A percentile compares a stretch with the other conserved stretches of the same genome.
Evolutionary conservation across 1,139 yeast genomes (phyloP).

Genomic region (Suhomyces wounanorum): DNA sequence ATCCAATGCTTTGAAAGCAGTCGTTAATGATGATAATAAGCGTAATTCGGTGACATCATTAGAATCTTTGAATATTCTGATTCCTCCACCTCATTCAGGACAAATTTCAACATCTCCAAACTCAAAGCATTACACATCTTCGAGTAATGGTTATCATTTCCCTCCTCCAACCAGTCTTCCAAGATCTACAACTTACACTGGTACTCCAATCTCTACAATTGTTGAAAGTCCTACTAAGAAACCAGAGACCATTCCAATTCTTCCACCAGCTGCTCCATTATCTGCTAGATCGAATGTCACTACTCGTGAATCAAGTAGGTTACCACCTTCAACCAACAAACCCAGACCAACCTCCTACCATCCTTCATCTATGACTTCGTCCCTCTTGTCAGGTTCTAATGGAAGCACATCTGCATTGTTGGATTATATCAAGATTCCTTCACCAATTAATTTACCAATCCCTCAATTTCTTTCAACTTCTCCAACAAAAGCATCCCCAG

Average conservation of each 20-base stretch:
- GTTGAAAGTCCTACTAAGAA: slow-evolving; percentile 46
- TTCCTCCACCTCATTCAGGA: slow-evolving; percentile 6
- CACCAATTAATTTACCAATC: slow-evolving; percentile 33
- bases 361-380: slow-evolving; percentile 53
- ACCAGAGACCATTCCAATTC: slow-evolving; percentile 12
- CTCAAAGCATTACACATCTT: slow-evolving; percentile 9
- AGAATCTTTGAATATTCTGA: slow-evolving; percentile 17
- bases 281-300: slow-evolving; percentile 17
- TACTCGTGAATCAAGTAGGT: slow-evolving; percentile 29
- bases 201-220: slow-evolving; percentile 44
- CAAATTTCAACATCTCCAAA: slow-evolving; percentile 9
- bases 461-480: slow-evolving; percentile 42
- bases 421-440: slow-evolving; percentile 38
- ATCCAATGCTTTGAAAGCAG: slow-evolving; percentile 66
- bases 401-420: slow-evolving; percentile 27
- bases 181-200: slow-evolving; percentile 47
- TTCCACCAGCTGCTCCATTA: slow-evolving; percentile 16
- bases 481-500: slow-evolving; percentile 33
- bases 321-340: slow-evolving; percentile 51
- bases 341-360: slow-evolving; percentile 84
- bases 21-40: slow-evolving; percentile 46
- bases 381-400: slow-evolving; percentile 26
- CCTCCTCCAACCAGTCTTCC: slow-evolving; percentile 26
- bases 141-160: slow-evolving; percentile 15
- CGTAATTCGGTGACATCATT: slow-evolving; percentile 24